Evolutionary conservation across 2,329 filamentous ascomycete species (phyloP).

Genomic region (Monilinia vaccinii-corymbosi): DNA sequence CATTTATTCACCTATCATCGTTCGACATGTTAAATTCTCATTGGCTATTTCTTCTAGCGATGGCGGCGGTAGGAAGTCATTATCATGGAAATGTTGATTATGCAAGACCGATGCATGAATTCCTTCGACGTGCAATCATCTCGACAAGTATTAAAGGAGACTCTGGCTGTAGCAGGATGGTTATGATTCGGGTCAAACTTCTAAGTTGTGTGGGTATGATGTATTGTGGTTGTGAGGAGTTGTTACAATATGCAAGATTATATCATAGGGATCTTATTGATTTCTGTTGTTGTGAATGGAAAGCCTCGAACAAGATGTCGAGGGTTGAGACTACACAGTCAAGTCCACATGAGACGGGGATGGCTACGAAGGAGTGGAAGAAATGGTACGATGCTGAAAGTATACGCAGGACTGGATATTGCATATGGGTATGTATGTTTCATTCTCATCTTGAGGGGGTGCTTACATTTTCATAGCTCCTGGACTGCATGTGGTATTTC

Average conservation of each 20-base stretch:
- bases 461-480: background rate
- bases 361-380: constrained; percentile 26
- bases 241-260: background rate
- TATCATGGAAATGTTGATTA: constrained; percentile 24
- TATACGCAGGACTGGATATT: constrained; percentile 33
- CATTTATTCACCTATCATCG: background rate
- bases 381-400: constrained; percentile 33
- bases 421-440: constrained; percentile 33
- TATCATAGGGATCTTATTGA: background rate
- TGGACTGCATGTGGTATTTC: background rate
- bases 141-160: background rate
- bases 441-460: background rate
- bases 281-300: background rate
- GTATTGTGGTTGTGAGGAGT: background rate
- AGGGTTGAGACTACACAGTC: background rate
- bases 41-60: constrained; percentile 34
- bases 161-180: background rate
- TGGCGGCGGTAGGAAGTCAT: constrained; percentile 34
- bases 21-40: constrained; percentile 25
- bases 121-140: background rate
- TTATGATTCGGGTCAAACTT: background rate
- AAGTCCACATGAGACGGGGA: background rate
- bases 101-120: constrained; percentile 13
- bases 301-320: background rate
- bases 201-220: background rate